Evolutionary conservation across 2,329 filamentous ascomycete species (phyloP).

Genomic region (Fusarium marasasianum): DNA sequence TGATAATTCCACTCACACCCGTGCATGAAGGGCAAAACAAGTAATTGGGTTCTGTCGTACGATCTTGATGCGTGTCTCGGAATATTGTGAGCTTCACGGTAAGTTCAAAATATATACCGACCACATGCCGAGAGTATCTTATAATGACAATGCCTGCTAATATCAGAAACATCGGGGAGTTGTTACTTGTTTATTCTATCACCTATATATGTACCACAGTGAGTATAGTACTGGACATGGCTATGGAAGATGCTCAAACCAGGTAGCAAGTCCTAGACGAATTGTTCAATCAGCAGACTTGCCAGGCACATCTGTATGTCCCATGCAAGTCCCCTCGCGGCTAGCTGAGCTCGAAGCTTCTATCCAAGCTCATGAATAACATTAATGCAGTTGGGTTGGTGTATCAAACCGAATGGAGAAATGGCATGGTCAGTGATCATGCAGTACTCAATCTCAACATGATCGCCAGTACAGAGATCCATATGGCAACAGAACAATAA

Average conservation of each 20-base stretch:
- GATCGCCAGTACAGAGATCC: not conserved
- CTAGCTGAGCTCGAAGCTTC: not conserved
- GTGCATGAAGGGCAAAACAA: not conserved
- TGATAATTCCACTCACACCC: not conserved
- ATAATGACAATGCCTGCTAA: not conserved
- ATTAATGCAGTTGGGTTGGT: not conserved
- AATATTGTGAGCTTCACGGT: not conserved
- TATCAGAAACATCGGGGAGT: not conserved
- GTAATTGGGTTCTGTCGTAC: not conserved
- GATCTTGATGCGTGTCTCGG: not conserved
- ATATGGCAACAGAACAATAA: not conserved
- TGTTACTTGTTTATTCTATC: not conserved
- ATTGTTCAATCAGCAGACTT: not conserved
- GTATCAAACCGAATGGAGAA: not conserved
- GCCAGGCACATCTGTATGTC: not conserved
- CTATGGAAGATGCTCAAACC: not conserved
- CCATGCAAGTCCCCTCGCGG: not conserved
- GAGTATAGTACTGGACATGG: not conserved
- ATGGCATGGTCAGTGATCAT: not conserved
- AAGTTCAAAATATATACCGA: not conserved
- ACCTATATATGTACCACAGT: not conserved
- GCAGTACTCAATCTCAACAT: not conserved
- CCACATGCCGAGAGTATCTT: not conserved
- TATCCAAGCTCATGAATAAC: not conserved
- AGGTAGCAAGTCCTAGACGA: not conserved